Evolutionary conservation across 306 rosid species (phyloP), one percentile per base, ranked within the genome.

Genomic region (Amphicarpaea edgeworthii): DNA sequence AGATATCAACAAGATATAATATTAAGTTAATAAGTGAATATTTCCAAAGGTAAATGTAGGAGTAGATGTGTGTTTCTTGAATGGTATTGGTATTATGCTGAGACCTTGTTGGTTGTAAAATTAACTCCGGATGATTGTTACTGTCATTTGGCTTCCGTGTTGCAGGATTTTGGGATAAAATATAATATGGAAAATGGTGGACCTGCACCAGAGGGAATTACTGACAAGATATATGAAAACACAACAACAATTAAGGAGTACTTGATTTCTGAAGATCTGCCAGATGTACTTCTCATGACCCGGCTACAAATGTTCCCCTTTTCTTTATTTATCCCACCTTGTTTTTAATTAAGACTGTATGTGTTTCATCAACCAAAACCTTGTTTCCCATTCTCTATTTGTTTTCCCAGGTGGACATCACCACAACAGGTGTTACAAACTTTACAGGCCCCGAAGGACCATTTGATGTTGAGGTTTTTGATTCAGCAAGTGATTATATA

Each of bases 131-230:
- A 8, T 73, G 77, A 20, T 30, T 43, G 76, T 65, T 59, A 26
- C 32, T 70, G 53, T 38, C 46, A 10, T 43, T 63, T 79, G 81
- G 79, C 79, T 82, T 60, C 76, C 45, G 21, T 68, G n/a, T 71
- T 80, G 86, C 92, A 96, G 99, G 99, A 96, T 85, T 96, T 96
- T 82, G 99, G 99, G 54, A 88, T 96, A 64, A 96, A 96, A 70
- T 96, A 92, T 87, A 96, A 96, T 85, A 96, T 96, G 99, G 99
- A 86, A 85, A 96, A 96, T 73, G 99, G 99, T 72, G 99, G 99
- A 70, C 99, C 99, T 65, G 97, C 99, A 77, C 99, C 98, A 0
- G 99, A 96, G 87, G 90, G 90, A n/a, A 83, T 92, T 76, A 96
- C 99, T 53, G 66, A 96, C 77, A 88, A 89, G 85, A 96, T 96